Conservation (phyloP, 139 green algal genomes). For the Coccomyxa sp. region DNA sequence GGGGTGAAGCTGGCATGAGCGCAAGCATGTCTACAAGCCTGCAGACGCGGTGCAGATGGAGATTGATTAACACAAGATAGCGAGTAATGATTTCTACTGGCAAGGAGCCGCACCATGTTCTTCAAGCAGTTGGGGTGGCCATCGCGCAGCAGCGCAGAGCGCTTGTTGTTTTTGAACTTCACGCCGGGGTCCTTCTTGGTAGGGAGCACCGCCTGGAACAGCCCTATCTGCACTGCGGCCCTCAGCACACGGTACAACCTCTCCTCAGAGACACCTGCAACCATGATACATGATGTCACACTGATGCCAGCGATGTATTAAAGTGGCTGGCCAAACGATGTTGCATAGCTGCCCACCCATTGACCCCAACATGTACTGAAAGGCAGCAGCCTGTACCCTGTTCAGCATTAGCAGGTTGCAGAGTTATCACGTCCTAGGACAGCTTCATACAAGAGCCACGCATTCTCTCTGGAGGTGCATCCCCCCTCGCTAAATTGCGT, state of each 20-base stretch:
- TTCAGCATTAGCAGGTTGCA: not conserved
- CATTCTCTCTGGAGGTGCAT: not conserved
- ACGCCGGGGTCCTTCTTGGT: not conserved
- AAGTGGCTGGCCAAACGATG: not conserved
- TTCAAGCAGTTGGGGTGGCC: slow-evolving; percentile 11
- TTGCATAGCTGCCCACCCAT: not conserved
- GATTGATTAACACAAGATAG: not conserved
- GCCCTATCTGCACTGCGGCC: not conserved
- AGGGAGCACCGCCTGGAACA: not conserved
- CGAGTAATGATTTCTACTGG: not conserved
- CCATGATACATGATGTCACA: not conserved
- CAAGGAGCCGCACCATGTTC: not conserved
- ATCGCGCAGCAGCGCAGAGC: not conserved
- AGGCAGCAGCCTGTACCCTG: not conserved
- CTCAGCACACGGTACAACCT: slow-evolving; percentile 11
- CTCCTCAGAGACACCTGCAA: not conserved
- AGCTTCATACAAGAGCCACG: not conserved
- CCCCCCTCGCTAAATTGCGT: too few species aligned
- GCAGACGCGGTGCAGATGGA: too few species aligned
- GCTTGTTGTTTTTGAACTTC: slow-evolving; percentile 10
- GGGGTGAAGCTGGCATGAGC: too few species aligned
- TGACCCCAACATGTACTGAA: not conserved
- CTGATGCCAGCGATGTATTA: not conserved
- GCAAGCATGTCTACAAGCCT: too few species aligned
- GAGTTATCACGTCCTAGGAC: not conserved